phyloP scores from a whole-genome alignment of 176 grass and related monocot species.

The Oryza australiensis region DNA sequence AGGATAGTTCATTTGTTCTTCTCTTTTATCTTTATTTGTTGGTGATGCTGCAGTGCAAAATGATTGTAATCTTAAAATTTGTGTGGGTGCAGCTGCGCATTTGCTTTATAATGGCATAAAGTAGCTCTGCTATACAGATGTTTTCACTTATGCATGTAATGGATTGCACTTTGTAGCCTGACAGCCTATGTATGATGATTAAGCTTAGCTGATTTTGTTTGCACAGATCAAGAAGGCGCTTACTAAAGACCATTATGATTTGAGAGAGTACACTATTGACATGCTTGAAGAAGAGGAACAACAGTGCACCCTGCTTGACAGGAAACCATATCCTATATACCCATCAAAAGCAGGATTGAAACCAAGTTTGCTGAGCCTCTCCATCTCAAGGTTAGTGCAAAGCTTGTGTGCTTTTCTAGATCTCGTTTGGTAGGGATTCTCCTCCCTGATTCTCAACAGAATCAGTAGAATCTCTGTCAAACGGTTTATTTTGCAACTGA shows the following conservation, averaged over 20 bases:
- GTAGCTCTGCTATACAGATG: conserved; percentile 3
- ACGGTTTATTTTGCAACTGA: no score
- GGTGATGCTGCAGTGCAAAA: conserved; percentile 16
- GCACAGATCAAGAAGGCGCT: conserved; percentile 65
- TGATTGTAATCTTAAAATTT: conserved; percentile 1
- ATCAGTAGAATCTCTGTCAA: no score
- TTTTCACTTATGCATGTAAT: background rate
- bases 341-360: conserved; percentile 85
- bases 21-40: conserved; percentile 23
- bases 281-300: conserved; percentile 64
- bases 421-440: no score
- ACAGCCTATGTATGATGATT: conserved; percentile 21
- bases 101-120: background rate
- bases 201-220: conserved; percentile 22
- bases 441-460: no score
- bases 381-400: conserved; percentile 71
- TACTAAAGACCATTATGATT: conserved; percentile 67
- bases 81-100: background rate
- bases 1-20: conserved; percentile 27
- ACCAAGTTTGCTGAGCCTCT: conserved; percentile 49
- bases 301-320: conserved; percentile 49
- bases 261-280: conserved; percentile 75
- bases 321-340: conserved; percentile 84
- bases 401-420: conserved; percentile 1
- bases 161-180: background rate